Evolutionary conservation across 2,329 filamentous ascomycete species (phyloP).

Genomic region (Calycina herbarum): DNA sequence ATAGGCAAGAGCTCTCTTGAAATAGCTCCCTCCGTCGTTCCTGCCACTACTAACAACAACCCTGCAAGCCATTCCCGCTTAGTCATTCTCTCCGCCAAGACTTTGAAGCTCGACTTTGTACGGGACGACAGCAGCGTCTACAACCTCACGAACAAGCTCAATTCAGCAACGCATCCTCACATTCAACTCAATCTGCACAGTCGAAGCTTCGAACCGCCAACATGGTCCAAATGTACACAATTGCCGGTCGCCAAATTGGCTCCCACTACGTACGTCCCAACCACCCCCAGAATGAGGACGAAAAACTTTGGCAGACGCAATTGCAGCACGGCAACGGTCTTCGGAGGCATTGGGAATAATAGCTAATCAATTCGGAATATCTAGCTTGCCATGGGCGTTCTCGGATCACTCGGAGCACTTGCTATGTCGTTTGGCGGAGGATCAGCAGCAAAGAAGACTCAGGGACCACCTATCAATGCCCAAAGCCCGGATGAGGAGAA

Average conservation of each 20-base stretch:
- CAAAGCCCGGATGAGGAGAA: conserved; percentile 38
- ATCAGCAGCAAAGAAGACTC: conserved; percentile 29
- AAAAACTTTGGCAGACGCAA: conserved; percentile 21
- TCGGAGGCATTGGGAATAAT: background rate
- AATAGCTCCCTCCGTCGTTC: too few species aligned
- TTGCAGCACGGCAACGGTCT: conserved; percentile 7
- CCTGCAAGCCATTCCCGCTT: background rate
- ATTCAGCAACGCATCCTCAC: conserved; percentile 20
- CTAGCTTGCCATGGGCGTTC: conserved; percentile 37
- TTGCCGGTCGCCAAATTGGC: conserved; percentile 38
- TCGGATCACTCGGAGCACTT: conserved; percentile 29
- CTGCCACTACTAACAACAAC: too few species aligned
- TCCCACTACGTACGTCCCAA: conserved; percentile 37
- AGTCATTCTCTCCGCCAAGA: conserved; percentile 15
- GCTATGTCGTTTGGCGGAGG: conserved; percentile 28
- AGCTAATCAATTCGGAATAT: conserved; percentile 24
- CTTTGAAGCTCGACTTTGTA: conserved; percentile 22
- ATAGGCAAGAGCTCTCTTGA: too few species aligned
- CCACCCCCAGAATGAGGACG: conserved; percentile 13
- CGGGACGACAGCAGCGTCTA: conserved; percentile 17
- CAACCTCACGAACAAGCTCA: conserved; percentile 29
- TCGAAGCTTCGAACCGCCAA: conserved; percentile 28
- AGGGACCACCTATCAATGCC: conserved; percentile 39
- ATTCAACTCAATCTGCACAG: conserved; percentile 11
- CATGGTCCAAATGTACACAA: conserved; percentile 38